Percentiles rank a stretch among this genome's conserved stretches.
These are phyloP conservation scores for Verticillium nonalfalfae DNA, from an alignment of 2,329 filamentous ascomycete genomes.

Conservation along the genomic window DNA sequence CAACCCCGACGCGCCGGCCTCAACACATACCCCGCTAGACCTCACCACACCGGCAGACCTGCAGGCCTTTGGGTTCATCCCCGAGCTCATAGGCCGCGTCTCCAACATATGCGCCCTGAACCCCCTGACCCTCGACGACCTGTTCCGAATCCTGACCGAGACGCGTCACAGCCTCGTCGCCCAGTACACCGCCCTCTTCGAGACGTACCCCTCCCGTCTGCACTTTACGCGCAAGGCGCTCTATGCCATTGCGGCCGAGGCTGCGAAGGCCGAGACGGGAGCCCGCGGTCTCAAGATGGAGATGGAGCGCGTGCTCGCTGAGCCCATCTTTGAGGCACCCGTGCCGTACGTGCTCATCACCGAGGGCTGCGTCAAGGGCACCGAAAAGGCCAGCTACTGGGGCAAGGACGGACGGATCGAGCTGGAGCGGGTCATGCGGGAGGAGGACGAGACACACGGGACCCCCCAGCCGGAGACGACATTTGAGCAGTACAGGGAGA, in stretches of 20 bases:
- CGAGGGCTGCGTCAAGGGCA: slow-evolving; percentile 58
- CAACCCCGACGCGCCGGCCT: slow-evolving; percentile 21
- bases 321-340: slow-evolving; percentile 77
- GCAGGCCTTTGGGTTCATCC: slow-evolving; percentile 85
- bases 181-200: slow-evolving; percentile 86
- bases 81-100: slow-evolving; percentile 91
- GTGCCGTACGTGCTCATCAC: slow-evolving; percentile 71
- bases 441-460: slow-evolving; percentile 43
- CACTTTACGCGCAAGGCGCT: slow-evolving; percentile 78
- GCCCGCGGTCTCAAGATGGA: slow-evolving; percentile 74
- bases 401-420: slow-evolving; percentile 66
- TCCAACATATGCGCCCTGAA: slow-evolving; percentile 85
- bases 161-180: slow-evolving; percentile 81
- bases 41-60: slow-evolving; percentile 70
- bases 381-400: slow-evolving; percentile 55
- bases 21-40: slow-evolving; percentile 55
- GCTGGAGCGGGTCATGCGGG: slow-evolving; percentile 59
- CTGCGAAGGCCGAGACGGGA: slow-evolving; percentile 60
- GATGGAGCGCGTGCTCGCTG: slow-evolving; percentile 70
- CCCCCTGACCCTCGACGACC: slow-evolving; percentile 58
- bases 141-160: slow-evolving; percentile 86
- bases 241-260: slow-evolving; percentile 69
- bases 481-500: slow-evolving; percentile 38
- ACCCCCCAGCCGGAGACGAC: slow-evolving; percentile 10
- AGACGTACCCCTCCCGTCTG: slow-evolving; percentile 70